phyloP scores from a whole-genome alignment of 2,329 filamentous ascomycete genomes.

The Calonectria montana region DNA sequence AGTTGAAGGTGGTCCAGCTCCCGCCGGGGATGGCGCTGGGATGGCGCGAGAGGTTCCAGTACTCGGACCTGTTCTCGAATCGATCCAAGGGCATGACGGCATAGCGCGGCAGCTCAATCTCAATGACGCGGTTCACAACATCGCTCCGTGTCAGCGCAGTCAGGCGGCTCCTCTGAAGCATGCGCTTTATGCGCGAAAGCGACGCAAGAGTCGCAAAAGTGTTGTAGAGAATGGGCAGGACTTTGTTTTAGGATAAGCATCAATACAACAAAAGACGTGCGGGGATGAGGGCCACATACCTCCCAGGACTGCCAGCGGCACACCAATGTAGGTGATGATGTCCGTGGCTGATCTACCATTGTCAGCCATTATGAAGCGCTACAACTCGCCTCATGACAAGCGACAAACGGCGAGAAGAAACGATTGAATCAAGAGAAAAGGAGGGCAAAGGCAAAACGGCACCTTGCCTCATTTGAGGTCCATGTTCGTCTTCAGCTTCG shows the following conservation, averaged over 20 bases:
- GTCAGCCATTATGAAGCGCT: slow-evolving; percentile 42
- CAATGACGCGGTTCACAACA: slow-evolving; percentile 73
- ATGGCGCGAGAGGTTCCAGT: slow-evolving; percentile 66
- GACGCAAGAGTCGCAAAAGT: slow-evolving; percentile 69
- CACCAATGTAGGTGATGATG: slow-evolving; percentile 67
- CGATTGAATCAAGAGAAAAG: slow-evolving; percentile 20
- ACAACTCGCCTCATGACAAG: neutral
- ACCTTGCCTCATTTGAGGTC: slow-evolving; percentile 26
- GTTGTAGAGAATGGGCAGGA: slow-evolving; percentile 75
- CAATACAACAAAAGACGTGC: neutral
- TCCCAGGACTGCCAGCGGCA: slow-evolving; percentile 69
- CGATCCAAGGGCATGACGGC: slow-evolving; percentile 71
- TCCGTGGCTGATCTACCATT: slow-evolving; percentile 53
- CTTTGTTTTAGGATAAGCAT: slow-evolving; percentile 34
- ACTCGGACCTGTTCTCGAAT: slow-evolving; percentile 62
- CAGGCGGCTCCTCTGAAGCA: slow-evolving; percentile 66
- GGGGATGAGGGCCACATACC: slow-evolving; percentile 28
- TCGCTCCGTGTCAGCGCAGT: slow-evolving; percentile 71
- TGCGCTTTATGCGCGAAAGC: slow-evolving; percentile 69
- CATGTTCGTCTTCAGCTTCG: neutral
- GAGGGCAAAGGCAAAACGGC: neutral
- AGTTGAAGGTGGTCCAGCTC: slow-evolving; percentile 74
- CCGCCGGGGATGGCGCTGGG: slow-evolving; percentile 69
- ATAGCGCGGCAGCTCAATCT: slow-evolving; percentile 73
- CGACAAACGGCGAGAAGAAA: neutral